These are phyloP conservation scores for Leccinum incarnatum DNA, from an alignment of 768 basidiomycete species.

Conservation along the genomic window DNA sequence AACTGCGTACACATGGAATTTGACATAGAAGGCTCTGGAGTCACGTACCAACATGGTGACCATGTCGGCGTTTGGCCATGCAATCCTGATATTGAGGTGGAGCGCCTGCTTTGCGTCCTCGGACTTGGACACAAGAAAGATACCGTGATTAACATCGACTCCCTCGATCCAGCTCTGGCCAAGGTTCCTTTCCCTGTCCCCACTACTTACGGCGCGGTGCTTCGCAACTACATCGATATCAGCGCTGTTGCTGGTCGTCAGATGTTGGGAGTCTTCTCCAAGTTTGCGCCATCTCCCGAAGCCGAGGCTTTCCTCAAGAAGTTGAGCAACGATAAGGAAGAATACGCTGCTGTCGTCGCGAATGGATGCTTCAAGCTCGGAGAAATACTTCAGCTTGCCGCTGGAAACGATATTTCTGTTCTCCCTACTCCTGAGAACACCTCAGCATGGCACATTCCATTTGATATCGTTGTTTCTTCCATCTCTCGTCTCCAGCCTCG, in stretches of 20 bases:
- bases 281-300: slow-evolving; percentile 80
- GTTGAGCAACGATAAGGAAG: slow-evolving; percentile 84
- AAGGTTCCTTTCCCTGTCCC: slow-evolving; percentile 99
- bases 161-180: slow-evolving; percentile 95
- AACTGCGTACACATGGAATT: slow-evolving; percentile 97
- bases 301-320: slow-evolving; percentile 72
- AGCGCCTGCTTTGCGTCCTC: slow-evolving; percentile 81
- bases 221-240: slow-evolving; percentile 97
- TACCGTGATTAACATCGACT: slow-evolving; percentile 86
- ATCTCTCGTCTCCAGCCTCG: slow-evolving; percentile 94
- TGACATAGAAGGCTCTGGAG: slow-evolving; percentile 89
- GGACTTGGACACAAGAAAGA: slow-evolving; percentile 82
- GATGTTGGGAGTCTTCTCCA: slow-evolving; percentile 80
- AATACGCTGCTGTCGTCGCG: slow-evolving; percentile 73
- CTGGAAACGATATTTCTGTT: slow-evolving; percentile 67
- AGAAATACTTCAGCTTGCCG: slow-evolving; percentile 88
- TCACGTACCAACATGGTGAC: slow-evolving; percentile 98
- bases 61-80: slow-evolving; percentile 97
- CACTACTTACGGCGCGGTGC: slow-evolving; percentile 88
- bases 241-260: slow-evolving; percentile 94
- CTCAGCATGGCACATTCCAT: slow-evolving; percentile 87
- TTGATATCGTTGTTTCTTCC: slow-evolving; percentile 93
- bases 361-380: slow-evolving; percentile 88
- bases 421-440: slow-evolving; percentile 70
- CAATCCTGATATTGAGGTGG: slow-evolving; percentile 90